Evolutionary conservation across 2,329 filamentous ascomycete genomes (phyloP).

Genomic region (Aureobasidium musti): DNA sequence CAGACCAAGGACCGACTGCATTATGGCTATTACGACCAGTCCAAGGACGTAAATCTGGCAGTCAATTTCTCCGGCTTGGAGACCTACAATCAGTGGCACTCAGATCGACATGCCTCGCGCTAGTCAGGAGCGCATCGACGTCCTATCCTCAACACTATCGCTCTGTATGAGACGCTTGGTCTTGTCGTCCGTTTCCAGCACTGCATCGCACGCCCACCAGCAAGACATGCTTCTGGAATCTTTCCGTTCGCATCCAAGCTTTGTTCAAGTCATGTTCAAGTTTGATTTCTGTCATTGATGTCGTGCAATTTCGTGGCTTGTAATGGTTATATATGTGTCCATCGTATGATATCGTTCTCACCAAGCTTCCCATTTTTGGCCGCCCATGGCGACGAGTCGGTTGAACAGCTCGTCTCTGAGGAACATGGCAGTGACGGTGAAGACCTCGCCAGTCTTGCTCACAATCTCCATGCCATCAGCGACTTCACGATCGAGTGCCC

Average conservation of each 20-base stretch:
- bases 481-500: slow-evolving; percentile 72
- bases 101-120: too few relatives aligned
- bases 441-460: slow-evolving; percentile 58
- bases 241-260: background rate
- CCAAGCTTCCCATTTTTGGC: slow-evolving; percentile 82
- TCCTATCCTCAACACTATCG: too few relatives aligned
- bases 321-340: background rate
- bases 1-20: too few relatives aligned
- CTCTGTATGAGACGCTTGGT: too few relatives aligned
- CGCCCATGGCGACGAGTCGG: slow-evolving; percentile 71
- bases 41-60: too few relatives aligned
- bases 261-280: background rate
- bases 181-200: too few relatives aligned
- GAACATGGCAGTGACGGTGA: slow-evolving; percentile 69
- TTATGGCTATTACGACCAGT: too few relatives aligned
- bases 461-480: slow-evolving; percentile 72
- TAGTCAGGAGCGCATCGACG: too few relatives aligned
- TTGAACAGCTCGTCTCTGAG: slow-evolving; percentile 80
- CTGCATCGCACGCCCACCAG: too few relatives aligned
- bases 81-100: too few relatives aligned
- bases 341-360: slow-evolving; percentile 43
- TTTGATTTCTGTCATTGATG: background rate
- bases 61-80: too few relatives aligned
- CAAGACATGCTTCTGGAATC: too few relatives aligned
- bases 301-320: background rate